These are phyloP conservation scores for Nigrograna mackinnonii DNA, from an alignment of 2,329 filamentous ascomycete species.

Conservation along the genomic window DNA sequence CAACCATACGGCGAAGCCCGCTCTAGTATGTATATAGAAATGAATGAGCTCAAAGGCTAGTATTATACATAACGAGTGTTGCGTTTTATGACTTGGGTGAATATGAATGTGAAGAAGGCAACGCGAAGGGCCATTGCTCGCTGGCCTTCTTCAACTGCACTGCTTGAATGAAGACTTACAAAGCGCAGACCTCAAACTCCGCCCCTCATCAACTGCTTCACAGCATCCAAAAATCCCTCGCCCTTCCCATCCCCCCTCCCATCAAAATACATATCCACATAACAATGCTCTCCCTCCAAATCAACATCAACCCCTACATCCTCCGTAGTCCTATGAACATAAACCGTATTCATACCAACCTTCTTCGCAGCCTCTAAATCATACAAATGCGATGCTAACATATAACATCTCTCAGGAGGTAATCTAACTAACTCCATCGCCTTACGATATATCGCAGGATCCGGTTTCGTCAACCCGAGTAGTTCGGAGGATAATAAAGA, in stretches of 20 bases:
- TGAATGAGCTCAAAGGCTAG: no score
- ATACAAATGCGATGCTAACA: slow-evolving; percentile 61
- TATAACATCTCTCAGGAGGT: slow-evolving; percentile 51
- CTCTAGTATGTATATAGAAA: no score
- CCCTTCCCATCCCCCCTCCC: slow-evolving; percentile 4
- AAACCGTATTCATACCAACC: slow-evolving; percentile 56
- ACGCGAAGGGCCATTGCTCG: no score
- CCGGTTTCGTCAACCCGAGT: slow-evolving; percentile 51
- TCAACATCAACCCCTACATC: slow-evolving; percentile 53
- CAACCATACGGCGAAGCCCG: no score
- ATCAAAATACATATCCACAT: slow-evolving; percentile 45
- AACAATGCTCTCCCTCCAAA: slow-evolving; percentile 37
- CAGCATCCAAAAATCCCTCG: slow-evolving; percentile 4
- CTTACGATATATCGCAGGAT: slow-evolving; percentile 50
- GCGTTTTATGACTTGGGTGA: no score
- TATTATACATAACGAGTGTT: no score
- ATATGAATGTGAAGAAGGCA: no score
- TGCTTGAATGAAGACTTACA: no score
- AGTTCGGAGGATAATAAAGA: slow-evolving; percentile 59
- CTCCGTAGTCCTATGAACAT: slow-evolving; percentile 58
- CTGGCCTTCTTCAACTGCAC: no score
- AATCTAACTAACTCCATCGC: slow-evolving; percentile 50
- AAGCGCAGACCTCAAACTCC: no score
- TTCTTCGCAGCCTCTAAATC: slow-evolving; percentile 54
- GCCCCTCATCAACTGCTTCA: neutral